Evolutionary conservation across 331 rosid genomes (phyloP).

Genomic region (Rhamnella rubrinervis): DNA sequence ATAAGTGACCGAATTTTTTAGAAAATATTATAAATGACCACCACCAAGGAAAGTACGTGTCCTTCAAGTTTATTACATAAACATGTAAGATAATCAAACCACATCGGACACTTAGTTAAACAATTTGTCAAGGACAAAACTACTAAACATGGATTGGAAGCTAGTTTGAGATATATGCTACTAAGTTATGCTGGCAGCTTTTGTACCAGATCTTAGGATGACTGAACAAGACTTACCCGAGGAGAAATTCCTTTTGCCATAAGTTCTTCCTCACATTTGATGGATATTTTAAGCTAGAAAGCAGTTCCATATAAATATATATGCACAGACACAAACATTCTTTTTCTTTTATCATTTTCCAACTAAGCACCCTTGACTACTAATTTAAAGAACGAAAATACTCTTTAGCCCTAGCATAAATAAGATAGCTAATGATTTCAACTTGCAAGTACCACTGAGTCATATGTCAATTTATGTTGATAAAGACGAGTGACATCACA

Average conservation of each 20-base stretch:
- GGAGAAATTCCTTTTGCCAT: background rate
- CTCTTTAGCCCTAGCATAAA: no score
- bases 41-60: background rate
- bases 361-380: no score
- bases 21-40: background rate
- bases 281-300: background rate
- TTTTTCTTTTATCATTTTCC: background rate
- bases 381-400: no score
- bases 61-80: background rate
- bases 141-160: background rate
- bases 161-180: no score
- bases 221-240: background rate
- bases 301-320: background rate
- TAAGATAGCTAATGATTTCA: no score
- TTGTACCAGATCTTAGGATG: background rate
- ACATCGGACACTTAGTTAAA: background rate
- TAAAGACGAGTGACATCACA: no score
- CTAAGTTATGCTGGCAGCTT: background rate
- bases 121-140: background rate
- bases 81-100: background rate
- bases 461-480: no score
- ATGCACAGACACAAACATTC: no score
- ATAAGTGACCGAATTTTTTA: conserved; percentile 12
- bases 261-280: background rate
- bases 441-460: no score